phyloP scores from a whole-genome alignment of 768 basidiomycete genomes.

The Boletus vinaceobasis region DNA sequence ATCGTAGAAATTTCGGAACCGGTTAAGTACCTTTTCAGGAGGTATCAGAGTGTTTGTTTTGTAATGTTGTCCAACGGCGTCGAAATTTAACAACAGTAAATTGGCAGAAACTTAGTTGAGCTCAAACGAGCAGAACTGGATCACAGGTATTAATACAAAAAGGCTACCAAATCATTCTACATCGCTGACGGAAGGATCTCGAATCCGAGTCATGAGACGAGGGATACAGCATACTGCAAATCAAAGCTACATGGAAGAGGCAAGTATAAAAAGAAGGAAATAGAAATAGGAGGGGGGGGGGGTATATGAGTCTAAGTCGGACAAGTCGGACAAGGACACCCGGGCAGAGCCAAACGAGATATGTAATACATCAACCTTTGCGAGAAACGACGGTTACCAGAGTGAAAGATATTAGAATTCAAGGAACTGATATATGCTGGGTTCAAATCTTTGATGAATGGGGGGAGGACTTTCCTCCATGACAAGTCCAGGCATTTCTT shows the following conservation, averaged over 20 bases:
- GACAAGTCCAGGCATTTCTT: constrained; percentile 77
- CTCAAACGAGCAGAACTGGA: not conserved
- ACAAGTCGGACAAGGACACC: not conserved
- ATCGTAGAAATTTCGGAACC: constrained; percentile 3
- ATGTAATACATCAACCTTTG: constrained; percentile 28
- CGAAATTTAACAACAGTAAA: not conserved
- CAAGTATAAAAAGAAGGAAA: constrained; percentile 1
- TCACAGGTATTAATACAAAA: constrained; percentile 12
- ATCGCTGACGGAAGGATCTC: constrained; percentile 3
- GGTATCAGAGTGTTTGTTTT: constrained; percentile 19
- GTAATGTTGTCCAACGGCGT: constrained; percentile 17
- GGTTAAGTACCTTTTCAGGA: constrained; percentile 26
- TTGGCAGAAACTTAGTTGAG: not conserved
- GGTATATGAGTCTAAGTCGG: constrained; percentile 7
- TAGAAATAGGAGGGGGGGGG: constrained; percentile 2
- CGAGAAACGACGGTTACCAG: constrained; percentile 6
- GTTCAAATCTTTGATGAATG: constrained; percentile 62
- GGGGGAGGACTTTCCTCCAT: constrained; percentile 57
- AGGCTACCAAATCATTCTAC: constrained; percentile 10
- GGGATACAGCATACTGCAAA: constrained; percentile 29
- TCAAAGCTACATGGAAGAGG: constrained; percentile 28
- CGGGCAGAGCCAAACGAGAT: constrained; percentile 7
- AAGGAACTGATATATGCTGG: constrained; percentile 66
- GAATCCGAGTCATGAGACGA: constrained; percentile 7
- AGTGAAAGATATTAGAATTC: constrained; percentile 53